Conservation (phyloP, 2,329 filamentous ascomycete species). For the Mollisiaceae sp. region DNA sequence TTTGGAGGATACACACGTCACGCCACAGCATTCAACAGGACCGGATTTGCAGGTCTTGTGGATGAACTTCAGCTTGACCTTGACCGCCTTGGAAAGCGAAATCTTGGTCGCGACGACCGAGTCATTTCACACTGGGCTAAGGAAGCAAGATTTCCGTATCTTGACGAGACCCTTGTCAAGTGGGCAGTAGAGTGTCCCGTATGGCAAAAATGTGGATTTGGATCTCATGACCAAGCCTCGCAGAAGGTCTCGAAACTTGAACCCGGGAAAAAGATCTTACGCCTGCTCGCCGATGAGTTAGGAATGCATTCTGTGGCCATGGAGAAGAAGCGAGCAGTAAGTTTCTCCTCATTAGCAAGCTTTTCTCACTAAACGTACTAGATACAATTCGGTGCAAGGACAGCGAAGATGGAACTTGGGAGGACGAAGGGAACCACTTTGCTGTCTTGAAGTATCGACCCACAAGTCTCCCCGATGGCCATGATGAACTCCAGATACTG, state of each 20-base stretch:
- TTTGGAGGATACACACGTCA: conserved; percentile 94
- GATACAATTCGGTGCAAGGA: conserved; percentile 84
- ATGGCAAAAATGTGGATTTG: conserved; percentile 89
- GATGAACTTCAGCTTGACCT: conserved; percentile 88
- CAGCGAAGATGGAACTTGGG: conserved; percentile 79
- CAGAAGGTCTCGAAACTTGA: conserved; percentile 57
- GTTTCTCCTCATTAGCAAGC: conserved; percentile 43
- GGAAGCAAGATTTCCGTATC: conserved; percentile 87
- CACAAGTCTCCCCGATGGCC: conserved; percentile 46
- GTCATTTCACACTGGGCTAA: conserved; percentile 88
- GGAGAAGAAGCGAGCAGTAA: conserved; percentile 92
- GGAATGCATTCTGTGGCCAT: conserved; percentile 72
- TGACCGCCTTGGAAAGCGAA: conserved; percentile 85
- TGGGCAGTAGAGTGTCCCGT: conserved; percentile 79
- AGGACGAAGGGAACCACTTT: conserved; percentile 71
- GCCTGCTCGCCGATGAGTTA: conserved; percentile 76
- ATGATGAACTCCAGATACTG: conserved; percentile 80
- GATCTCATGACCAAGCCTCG: conserved; percentile 39
- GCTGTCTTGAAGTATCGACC: conserved; percentile 48
- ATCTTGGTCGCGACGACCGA: conserved; percentile 91
- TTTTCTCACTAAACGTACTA: conserved; percentile 43
- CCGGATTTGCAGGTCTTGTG: conserved; percentile 73
- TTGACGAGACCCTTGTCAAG: conserved; percentile 85
- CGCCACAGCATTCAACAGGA: conserved; percentile 71
- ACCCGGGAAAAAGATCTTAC: conserved; percentile 79